Evolutionary conservation across 176 grass and related monocot genomes (phyloP).

Genomic region (Chrysopogon serrulatus): DNA sequence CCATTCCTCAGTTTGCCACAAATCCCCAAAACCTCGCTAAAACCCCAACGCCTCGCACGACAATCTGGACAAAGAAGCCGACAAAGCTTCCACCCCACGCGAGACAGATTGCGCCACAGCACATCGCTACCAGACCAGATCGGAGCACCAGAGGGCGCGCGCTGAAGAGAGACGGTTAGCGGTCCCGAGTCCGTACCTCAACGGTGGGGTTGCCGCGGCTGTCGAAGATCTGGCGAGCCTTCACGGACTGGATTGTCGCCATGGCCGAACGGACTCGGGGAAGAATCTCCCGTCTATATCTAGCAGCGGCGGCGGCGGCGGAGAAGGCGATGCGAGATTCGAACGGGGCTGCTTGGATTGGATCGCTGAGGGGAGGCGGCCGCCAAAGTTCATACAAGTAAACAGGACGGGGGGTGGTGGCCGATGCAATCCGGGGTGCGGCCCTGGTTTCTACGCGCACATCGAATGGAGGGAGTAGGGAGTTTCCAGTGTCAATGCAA

Average conservation of each 20-base stretch:
- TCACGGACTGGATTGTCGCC: slow-evolving; percentile 44
- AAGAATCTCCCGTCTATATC: background rate
- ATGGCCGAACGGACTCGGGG: background rate
- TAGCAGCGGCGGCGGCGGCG: background rate
- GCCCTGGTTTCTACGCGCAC: too few species aligned
- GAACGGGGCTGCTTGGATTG: too few species aligned
- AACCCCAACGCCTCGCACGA: background rate
- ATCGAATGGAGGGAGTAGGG: too few species aligned
- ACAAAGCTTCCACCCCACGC: background rate
- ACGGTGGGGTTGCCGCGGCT: slow-evolving; percentile 54
- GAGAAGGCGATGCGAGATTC: background rate
- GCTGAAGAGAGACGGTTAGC: background rate
- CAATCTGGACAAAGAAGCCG: background rate
- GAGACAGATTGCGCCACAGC: background rate
- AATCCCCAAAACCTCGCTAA: background rate
- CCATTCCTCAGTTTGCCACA: background rate
- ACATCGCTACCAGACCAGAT: background rate
- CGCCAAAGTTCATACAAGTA: too few species aligned
- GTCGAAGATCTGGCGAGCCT: slow-evolving; percentile 62
- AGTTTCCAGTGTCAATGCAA: too few species aligned
- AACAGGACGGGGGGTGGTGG: too few species aligned
- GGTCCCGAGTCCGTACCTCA: slow-evolving; percentile 4
- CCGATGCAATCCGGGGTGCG: too few species aligned
- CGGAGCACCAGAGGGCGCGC: background rate
- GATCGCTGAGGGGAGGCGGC: too few species aligned